Evolutionary conservation across 306 rosid species (phyloP).

Genomic region (Acacia crassicarpa): DNA sequence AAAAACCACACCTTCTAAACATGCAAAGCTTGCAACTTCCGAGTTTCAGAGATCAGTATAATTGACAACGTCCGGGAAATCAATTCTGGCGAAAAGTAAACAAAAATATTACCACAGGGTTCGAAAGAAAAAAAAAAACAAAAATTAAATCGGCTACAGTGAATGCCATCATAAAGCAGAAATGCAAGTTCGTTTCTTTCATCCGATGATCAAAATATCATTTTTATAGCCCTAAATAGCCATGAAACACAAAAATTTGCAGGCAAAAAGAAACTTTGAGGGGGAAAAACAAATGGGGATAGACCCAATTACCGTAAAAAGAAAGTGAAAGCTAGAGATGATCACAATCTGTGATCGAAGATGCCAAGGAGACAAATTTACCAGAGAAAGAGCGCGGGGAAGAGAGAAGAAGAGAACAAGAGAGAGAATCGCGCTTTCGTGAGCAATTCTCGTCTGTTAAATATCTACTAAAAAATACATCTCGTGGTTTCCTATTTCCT

Average conservation of each 20-base stretch:
- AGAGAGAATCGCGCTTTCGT: slow-evolving; percentile 46
- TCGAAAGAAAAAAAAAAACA: neutral
- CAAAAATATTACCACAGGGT: slow-evolving; percentile 6
- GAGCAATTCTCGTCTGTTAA: slow-evolving; percentile 30
- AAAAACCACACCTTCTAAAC: slow-evolving; percentile 41
- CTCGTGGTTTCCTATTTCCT: neutral
- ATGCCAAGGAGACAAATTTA: slow-evolving; percentile 30
- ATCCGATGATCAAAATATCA: slow-evolving; percentile 20
- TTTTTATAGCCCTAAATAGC: slow-evolving; percentile 37
- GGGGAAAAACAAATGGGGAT: neutral
- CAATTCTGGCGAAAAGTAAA: slow-evolving; percentile 35
- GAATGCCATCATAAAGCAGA: slow-evolving; percentile 33
- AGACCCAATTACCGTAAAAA: slow-evolving; percentile 26
- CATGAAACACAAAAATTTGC: slow-evolving; percentile 34
- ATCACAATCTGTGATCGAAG: slow-evolving; percentile 39
- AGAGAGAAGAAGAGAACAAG: slow-evolving; percentile 43
- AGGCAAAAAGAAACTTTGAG: neutral
- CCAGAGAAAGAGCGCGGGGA: slow-evolving; percentile 12
- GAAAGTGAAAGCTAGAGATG: slow-evolving; percentile 32
- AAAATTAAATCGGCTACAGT: slow-evolving; percentile 24
- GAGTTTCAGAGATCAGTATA: slow-evolving; percentile 38
- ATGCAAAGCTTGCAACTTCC: slow-evolving; percentile 48
- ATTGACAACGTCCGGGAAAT: slow-evolving; percentile 24
- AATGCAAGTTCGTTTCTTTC: slow-evolving; percentile 44
- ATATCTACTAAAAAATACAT: neutral